These are phyloP conservation scores for Tephrocybe sp. DNA, from an alignment of 768 basidiomycete genomes.

Conservation along the genomic window DNA sequence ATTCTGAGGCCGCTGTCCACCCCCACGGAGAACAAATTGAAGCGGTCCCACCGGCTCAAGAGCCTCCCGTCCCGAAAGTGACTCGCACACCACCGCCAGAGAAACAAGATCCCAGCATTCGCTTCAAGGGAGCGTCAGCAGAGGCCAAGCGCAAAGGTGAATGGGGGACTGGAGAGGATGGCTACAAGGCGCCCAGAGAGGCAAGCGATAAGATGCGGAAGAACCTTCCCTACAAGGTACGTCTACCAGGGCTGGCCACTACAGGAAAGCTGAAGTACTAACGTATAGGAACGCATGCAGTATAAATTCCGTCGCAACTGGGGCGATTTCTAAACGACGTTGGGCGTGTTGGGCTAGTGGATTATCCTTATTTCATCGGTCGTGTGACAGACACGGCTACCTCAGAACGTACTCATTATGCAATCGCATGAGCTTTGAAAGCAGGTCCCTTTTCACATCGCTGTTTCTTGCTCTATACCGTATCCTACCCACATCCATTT, in stretches of 20 bases:
- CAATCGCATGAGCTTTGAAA: neutral
- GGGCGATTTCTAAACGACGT: conserved; percentile 70
- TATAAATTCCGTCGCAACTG: conserved; percentile 88
- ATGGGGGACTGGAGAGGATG: conserved; percentile 71
- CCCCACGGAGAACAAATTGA: conserved; percentile 37
- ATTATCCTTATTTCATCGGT: conserved; percentile 5
- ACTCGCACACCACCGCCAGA: conserved; percentile 62
- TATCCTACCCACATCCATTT: neutral
- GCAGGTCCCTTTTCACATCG: neutral
- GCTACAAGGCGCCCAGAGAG: conserved; percentile 73
- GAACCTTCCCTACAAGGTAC: conserved; percentile 89
- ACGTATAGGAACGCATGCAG: conserved; percentile 65
- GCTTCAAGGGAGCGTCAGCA: conserved; percentile 55
- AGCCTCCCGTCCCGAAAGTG: conserved; percentile 44
- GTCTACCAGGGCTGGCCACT: conserved; percentile 7
- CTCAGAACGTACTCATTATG: neutral
- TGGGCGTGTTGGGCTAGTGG: neutral
- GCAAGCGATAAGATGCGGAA: conserved; percentile 77
- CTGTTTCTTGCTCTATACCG: conserved; percentile 5
- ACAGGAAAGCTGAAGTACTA: conserved; percentile 34
- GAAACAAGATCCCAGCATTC: conserved; percentile 65
- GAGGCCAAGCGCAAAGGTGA: conserved; percentile 57
- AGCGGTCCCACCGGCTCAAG: conserved; percentile 21
- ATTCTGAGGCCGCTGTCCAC: conserved; percentile 18
- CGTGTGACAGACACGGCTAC: no score